Base-by-base conservation (phyloP, 352 stramenopile genomes). In the Thraustochytrium striatum region DNA sequence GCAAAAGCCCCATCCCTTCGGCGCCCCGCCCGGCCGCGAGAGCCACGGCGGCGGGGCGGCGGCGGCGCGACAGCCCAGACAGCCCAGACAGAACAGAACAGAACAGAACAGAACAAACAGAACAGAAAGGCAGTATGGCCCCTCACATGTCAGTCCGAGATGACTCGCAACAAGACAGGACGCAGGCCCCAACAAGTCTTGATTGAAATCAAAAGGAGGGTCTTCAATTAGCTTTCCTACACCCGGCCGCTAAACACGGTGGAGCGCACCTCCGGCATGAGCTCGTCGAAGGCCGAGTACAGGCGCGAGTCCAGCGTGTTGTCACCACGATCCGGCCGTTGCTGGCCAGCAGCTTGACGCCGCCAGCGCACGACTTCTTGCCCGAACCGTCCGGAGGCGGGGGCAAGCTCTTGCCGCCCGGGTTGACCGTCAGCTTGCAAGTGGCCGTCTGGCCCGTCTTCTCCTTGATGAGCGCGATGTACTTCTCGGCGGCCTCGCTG, bases 321-420 rank as follows among this genome's bases (percentile, higher is more conserved):
- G 87, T 99, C 94, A 81, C 93, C 57, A 98, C 91, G 85, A 99
- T 98, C 85, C 95, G 96, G 86, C 93, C 93, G 83, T 95, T 87
- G 53, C 93, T 91, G 61, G 91, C 92, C 69, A 92, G 89, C 59
- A 96, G 82, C 55, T 92, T 85, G 44, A 96, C 47, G 52, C 91
- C 91, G n/a, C 91, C 91, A 13, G 89, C 87, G 83, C 91, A 92
- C 68, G 35, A 57, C 84, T 72, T 72, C 82, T 81, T 83, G 53
- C 52, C 57, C 19, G 57, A 81, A 19, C 61, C 57, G 53, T 83
- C 52, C n/a, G 78, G 57, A 43, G 72, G 58, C 39, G 53, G 80
- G 50, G 69, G 47, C 25, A 79, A 50, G 83, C 86, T 84, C 61
- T 84, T 70, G n/a, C 62, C 68, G 81, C 91, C 92, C 80, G 91